Base-by-base conservation (phyloP, 2,329 filamentous ascomycete species). In the Diplodia mutila region DNA sequence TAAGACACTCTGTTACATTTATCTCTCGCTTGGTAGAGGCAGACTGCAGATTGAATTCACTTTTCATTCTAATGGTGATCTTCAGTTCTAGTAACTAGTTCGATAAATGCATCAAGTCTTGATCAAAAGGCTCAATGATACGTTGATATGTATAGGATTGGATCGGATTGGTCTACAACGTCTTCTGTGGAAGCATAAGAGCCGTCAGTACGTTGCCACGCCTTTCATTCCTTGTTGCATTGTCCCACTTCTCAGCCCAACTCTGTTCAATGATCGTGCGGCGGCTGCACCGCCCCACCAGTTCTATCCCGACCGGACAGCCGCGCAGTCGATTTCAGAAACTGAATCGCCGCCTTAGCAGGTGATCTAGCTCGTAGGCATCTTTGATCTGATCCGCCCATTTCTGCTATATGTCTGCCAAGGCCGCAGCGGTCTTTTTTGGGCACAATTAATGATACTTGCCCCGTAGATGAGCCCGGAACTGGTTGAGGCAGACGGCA, bases 311-410 rank as follows among this genome's bases (percentile, higher is more conserved):
- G 27, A 23, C 51, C 25, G 14, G 51, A 6, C 5, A n/a, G 51
- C 14, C 51, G 27, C 2, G 51, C 2, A 32, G 25, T 53, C 18
- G 27, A 53, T 8, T 53, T 32, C 5, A 53, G 27, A 7, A 53
- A 53, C 12, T 32, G 51, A 32, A 53, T 23, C 7, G 23, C 32
- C 34, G 54, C 54, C 32, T 18, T 39, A 75, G 90, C 34, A n/a
- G n/a, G n/a, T n/a, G n/a, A n/a, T n/a, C n/a, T n/a, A n/a, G n/a
- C n/a, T 49, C 46, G 46, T 21, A 21, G 18, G 46, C 46, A 16
- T 49, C 11, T 7, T 49, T 21, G 18, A 49, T 21, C 11, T 8
- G 46, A 49, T 49, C 46, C 21, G 21, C 8, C 46, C 46, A 49
- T 49, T 21, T 49, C 8, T 21, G 46, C 46, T 49, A 16, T 21